Conservation (phyloP, 1,284 basidiomycete genomes). For the Neonothopanus nambi region DNA sequence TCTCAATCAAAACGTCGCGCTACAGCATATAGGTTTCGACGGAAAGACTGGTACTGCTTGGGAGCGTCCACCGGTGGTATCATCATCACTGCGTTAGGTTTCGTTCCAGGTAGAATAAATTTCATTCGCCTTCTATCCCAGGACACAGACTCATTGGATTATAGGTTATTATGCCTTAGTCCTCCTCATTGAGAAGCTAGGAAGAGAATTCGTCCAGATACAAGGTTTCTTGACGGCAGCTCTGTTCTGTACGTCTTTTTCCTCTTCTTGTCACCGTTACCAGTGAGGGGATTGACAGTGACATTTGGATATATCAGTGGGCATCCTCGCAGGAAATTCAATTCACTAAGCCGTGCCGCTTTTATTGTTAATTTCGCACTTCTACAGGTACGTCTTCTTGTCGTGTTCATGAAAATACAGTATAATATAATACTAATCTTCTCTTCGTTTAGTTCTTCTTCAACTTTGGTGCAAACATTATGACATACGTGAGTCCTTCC, state of each 20-base stretch:
- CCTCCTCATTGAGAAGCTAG: slow-evolving; percentile 58
- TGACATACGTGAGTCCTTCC: slow-evolving; percentile 39
- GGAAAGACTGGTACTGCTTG: slow-evolving; percentile 48
- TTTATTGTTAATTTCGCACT: slow-evolving; percentile 64
- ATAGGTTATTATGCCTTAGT: slow-evolving; percentile 59
- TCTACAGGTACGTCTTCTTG: slow-evolving; percentile 32
- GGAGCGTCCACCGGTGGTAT: slow-evolving; percentile 50
- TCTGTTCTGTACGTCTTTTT: slow-evolving; percentile 45
- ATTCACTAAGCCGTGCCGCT: slow-evolving; percentile 48
- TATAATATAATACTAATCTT: background rate
- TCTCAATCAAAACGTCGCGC: slow-evolving; percentile 61
- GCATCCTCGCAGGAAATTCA: slow-evolving; percentile 58
- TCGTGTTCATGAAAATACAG: background rate
- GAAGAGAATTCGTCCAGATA: slow-evolving; percentile 63
- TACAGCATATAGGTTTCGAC: slow-evolving; percentile 53
- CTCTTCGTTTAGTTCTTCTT: slow-evolving; percentile 49
- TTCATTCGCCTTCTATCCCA: slow-evolving; percentile 22
- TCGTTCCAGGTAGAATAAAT: slow-evolving; percentile 60
- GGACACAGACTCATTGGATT: slow-evolving; percentile 5
- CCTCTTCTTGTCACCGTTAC: background rate
- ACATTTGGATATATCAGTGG: slow-evolving; percentile 34
- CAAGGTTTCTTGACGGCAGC: slow-evolving; percentile 66
- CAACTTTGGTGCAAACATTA: slow-evolving; percentile 72
- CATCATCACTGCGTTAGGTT: slow-evolving; percentile 58
- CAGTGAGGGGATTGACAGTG: too few relatives aligned